Evolutionary conservation across 2,329 filamentous ascomycete genomes (phyloP).

Genomic region (Aspergillus clavatus): DNA sequence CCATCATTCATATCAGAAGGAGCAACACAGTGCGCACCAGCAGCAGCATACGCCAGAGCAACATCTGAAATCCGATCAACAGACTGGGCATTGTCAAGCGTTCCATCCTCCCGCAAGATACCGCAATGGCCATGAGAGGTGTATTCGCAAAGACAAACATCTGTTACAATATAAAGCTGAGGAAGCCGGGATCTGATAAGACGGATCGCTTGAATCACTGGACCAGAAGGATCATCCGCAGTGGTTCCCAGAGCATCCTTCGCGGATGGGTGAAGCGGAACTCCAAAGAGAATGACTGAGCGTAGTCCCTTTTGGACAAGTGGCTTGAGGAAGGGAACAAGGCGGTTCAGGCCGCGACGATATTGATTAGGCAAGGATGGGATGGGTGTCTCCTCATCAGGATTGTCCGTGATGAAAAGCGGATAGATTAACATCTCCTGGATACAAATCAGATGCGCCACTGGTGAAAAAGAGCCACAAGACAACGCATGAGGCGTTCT

Average conservation of each 20-base stretch:
- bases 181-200: constrained; percentile 82
- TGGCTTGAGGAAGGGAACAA: constrained; percentile 78
- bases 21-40: constrained; percentile 92
- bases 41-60: constrained; percentile 94
- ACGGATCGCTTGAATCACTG: constrained; percentile 82
- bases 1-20: constrained; percentile 99
- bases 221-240: constrained; percentile 87
- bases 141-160: constrained; percentile 98
- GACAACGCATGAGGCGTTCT: neutral
- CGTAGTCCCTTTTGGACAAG: constrained; percentile 84
- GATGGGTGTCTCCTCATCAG: constrained; percentile 86
- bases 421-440: constrained; percentile 99
- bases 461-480: neutral
- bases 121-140: constrained; percentile 97
- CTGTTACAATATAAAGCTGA: constrained; percentile 81
- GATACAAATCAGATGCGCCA: constrained; percentile 2
- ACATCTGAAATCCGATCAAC: constrained; percentile 95
- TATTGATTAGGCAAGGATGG: constrained; percentile 86
- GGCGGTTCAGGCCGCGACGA: constrained; percentile 79
- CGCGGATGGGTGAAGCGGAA: constrained; percentile 71
- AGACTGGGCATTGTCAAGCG: constrained; percentile 85
- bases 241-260: constrained; percentile 91
- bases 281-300: constrained; percentile 93
- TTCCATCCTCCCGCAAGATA: constrained; percentile 87
- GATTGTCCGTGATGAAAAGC: constrained; percentile 89